These are phyloP conservation scores for Pogostemon cablin DNA, from an alignment of 257 asterid species.

Conservation along the genomic window DNA sequence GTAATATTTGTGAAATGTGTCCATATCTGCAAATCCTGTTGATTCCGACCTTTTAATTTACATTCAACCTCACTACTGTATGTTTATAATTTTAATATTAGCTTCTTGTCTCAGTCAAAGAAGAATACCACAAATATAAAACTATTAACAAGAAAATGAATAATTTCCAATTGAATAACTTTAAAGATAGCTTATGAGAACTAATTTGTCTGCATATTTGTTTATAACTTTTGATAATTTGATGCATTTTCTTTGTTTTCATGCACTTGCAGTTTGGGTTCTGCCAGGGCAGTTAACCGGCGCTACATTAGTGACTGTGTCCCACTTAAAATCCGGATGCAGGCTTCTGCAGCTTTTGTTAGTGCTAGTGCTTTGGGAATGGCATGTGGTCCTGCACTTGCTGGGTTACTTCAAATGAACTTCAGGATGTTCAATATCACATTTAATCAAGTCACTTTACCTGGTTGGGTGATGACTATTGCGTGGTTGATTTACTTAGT, in stretches of 20 bases:
- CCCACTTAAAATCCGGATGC: conserved; percentile 89
- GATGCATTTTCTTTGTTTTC: conserved; percentile 18
- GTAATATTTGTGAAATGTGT: background rate
- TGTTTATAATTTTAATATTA: background rate
- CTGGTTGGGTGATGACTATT: conserved; percentile 97
- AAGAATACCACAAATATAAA: background rate
- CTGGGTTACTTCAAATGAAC: conserved; percentile 79
- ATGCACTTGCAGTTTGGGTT: conserved; percentile 76
- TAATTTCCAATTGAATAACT: conserved; percentile 1
- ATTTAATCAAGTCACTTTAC: conserved; percentile 81
- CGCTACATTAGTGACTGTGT: conserved; percentile 97
- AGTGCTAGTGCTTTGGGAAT: conserved; percentile 99
- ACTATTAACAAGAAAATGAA: background rate
- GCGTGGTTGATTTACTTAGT: conserved; percentile 75
- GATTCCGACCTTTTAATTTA: background rate
- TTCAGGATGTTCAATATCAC: conserved; percentile 71
- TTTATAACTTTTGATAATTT: conserved; percentile 16
- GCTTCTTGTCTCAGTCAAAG: background rate
- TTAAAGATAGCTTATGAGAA: background rate
- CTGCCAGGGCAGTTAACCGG: conserved; percentile 96
- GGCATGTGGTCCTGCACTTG: conserved; percentile 99
- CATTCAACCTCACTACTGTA: too few relatives aligned
- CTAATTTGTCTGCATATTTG: conserved; percentile 7
- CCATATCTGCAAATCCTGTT: background rate
- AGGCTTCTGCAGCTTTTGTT: conserved; percentile 98